A percentile compares a stretch with the other conserved stretches of the same genome.
phyloP scores from a whole-genome alignment of 495 filamentous ascomycete species.

The Neurospora terricola region DNA sequence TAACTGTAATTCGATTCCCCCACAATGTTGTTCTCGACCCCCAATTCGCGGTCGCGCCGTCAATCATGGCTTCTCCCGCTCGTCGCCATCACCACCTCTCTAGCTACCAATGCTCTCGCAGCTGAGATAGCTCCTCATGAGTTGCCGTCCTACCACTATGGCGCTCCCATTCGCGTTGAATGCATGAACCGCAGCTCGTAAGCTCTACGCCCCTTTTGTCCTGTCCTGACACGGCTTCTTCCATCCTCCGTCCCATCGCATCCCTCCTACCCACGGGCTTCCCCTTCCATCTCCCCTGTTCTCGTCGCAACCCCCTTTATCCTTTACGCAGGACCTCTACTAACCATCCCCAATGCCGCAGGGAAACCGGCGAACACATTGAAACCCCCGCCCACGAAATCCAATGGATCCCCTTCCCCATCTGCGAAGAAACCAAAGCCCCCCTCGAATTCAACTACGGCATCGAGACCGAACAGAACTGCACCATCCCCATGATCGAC shows the following conservation, averaged over 20 bases:
- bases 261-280: background rate
- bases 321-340: background rate
- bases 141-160: slow-evolving; percentile 40
- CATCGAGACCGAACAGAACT: slow-evolving; percentile 75
- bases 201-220: slow-evolving; percentile 8
- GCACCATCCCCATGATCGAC: slow-evolving; percentile 74
- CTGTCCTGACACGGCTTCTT: background rate
- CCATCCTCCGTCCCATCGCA: background rate
- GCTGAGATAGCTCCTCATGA: background rate
- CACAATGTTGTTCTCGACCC: background rate
- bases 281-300: background rate
- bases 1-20: background rate
- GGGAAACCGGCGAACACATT: slow-evolving; percentile 66
- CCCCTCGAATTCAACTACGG: slow-evolving; percentile 83
- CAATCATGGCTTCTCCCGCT: background rate
- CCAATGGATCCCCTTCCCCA: slow-evolving; percentile 86
- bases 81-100: background rate
- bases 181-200: slow-evolving; percentile 50
- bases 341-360: slow-evolving; percentile 8
- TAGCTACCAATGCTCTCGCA: background rate
- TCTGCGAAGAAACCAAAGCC: slow-evolving; percentile 78
- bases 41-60: background rate
- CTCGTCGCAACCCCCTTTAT: background rate
- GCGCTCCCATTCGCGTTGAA: slow-evolving; percentile 37
- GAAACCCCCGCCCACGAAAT: slow-evolving; percentile 69